Conservation (phyloP, 306 rosid species). For the Geum urbanum region DNA sequence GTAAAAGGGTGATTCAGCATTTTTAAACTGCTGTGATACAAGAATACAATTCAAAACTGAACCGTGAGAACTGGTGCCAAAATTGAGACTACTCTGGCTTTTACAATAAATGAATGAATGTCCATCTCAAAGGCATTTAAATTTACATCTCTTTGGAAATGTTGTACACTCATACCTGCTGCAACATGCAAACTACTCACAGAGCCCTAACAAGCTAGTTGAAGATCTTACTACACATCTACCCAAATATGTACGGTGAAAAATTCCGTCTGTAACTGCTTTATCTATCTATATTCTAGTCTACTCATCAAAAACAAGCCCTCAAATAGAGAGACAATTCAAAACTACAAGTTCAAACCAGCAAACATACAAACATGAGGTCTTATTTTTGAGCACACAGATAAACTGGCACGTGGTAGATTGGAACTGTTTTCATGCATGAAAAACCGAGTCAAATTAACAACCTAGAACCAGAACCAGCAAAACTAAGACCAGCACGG, state of each 20-base stretch:
- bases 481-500: conserved; percentile 31
- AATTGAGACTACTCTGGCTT: neutral
- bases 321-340: neutral
- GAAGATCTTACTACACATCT: neutral
- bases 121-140: neutral
- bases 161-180: neutral
- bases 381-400: neutral
- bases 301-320: neutral
- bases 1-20: too few species aligned
- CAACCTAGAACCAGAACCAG: conserved; percentile 33
- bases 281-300: neutral
- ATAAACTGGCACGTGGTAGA: conserved; percentile 18
- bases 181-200: neutral
- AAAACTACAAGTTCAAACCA: neutral
- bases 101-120: conserved; percentile 4
- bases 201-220: neutral
- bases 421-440: conserved; percentile 26
- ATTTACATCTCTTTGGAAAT: neutral
- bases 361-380: conserved; percentile 3
- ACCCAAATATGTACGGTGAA: conserved; percentile 10
- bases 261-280: neutral
- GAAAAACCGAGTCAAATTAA: conserved; percentile 31
- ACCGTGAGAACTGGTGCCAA: neutral
- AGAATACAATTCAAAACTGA: neutral
- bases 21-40: neutral